Conservation (phyloP, 306 rosid genomes). For the Albizia julibrissin region DNA sequence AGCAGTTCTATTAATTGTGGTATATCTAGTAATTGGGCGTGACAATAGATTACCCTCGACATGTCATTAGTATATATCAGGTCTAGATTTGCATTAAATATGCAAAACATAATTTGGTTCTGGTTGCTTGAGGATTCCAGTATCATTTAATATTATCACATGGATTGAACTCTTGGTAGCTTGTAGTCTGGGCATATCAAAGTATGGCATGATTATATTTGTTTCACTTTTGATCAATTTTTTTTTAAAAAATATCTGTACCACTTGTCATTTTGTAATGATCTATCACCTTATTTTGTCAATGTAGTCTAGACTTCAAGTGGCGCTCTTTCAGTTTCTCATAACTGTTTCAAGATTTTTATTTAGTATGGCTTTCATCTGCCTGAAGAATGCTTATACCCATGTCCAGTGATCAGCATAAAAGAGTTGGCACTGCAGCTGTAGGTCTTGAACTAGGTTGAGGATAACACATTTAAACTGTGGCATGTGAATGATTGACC, state of each 20-base stretch:
- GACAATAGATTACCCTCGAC: background rate
- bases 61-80: background rate
- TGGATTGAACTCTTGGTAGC: background rate
- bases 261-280: background rate
- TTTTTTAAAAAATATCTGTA: background rate
- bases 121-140: background rate
- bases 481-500: background rate
- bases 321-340: background rate
- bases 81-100: background rate
- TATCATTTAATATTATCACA: background rate
- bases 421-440: background rate
- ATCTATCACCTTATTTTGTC: background rate
- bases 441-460: background rate
- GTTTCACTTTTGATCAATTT: background rate
- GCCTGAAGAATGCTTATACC: background rate
- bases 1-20: conserved; percentile 1
- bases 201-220: background rate
- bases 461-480: background rate
- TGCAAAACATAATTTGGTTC: background rate
- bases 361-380: background rate
- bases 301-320: background rate
- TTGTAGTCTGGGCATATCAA: background rate
- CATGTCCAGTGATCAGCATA: background rate
- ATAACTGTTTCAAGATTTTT: conserved; percentile 1
- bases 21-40: background rate